phyloP scores from a whole-genome alignment of 306 rosid species.

The Myrica gale region DNA sequence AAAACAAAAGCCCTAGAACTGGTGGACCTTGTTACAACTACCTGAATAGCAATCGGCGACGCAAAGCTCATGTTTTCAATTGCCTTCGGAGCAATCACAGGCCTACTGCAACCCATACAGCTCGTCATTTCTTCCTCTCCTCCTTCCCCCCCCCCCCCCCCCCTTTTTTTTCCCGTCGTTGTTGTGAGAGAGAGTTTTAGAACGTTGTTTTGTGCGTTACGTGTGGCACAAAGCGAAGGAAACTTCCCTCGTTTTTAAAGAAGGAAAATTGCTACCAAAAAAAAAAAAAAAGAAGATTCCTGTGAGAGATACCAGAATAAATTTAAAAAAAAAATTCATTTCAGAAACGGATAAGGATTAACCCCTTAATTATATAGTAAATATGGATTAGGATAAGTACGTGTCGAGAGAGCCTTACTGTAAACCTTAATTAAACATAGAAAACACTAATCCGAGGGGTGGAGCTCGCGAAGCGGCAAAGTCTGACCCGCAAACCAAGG shows the following conservation, averaged over 20 bases:
- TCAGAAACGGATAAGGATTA: too few species aligned
- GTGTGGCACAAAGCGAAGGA: constrained; percentile 2
- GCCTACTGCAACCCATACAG: constrained; percentile 29
- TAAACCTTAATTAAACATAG: too few species aligned
- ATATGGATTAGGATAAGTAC: too few species aligned
- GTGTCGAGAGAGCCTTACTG: too few species aligned
- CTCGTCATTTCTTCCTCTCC: constrained; percentile 36
- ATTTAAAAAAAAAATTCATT: too few species aligned
- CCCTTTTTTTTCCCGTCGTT: constrained; percentile 9
- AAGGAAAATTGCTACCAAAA: background rate
- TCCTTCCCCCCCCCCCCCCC: background rate
- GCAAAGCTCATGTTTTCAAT: constrained; percentile 25
- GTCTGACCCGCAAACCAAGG: constrained; percentile 15
- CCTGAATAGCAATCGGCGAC: constrained; percentile 4
- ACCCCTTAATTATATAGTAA: too few species aligned
- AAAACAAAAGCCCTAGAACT: constrained; percentile 35
- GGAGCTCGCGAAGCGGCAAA: background rate
- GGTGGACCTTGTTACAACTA: constrained; percentile 24
- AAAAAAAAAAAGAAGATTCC: background rate
- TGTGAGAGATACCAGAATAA: too few species aligned
- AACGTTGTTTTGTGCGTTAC: background rate
- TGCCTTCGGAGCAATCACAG: constrained; percentile 28
- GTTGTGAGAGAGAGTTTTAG: too few species aligned
- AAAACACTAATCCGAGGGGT: too few species aligned
- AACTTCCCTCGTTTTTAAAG: background rate